Evolutionary conservation across 805 yeast species (phyloP).

Genomic region (Saccharomycodes ludwigii): DNA sequence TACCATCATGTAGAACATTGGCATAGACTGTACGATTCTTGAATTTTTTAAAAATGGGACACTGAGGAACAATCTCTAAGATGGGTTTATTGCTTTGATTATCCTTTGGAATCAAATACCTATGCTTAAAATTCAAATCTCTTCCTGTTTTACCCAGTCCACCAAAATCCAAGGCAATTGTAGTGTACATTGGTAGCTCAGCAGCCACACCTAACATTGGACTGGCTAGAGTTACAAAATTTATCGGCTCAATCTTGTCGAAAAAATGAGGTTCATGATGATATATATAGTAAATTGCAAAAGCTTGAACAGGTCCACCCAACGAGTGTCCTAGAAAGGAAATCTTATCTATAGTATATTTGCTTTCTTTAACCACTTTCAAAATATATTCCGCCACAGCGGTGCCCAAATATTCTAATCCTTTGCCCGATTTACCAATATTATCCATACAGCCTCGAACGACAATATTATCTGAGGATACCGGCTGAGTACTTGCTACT

Average conservation of each 20-base stretch:
- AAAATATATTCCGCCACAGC: slow-evolving; percentile 62
- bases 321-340: slow-evolving; percentile 90
- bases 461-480: slow-evolving; percentile 50
- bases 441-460: slow-evolving; percentile 78
- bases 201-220: slow-evolving; percentile 81
- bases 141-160: slow-evolving; percentile 88
- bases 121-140: slow-evolving; percentile 59
- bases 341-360: slow-evolving; percentile 40
- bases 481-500: slow-evolving; percentile 18
- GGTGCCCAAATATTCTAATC: slow-evolving; percentile 73
- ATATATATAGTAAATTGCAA: slow-evolving; percentile 70
- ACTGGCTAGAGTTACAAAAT: slow-evolving; percentile 74
- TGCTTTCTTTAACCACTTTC: slow-evolving; percentile 30
- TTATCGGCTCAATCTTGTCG: slow-evolving; percentile 50
- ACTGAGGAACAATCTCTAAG: slow-evolving; percentile 61
- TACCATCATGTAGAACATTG: slow-evolving; percentile 85
- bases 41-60: slow-evolving; percentile 57
- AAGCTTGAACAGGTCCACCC: slow-evolving; percentile 87
- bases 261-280: slow-evolving; percentile 58
- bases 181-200: slow-evolving; percentile 80
- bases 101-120: slow-evolving; percentile 16
- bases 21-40: slow-evolving; percentile 73
- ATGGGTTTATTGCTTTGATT: slow-evolving; percentile 36
- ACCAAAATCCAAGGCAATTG: slow-evolving; percentile 76
- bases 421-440: slow-evolving; percentile 79